phyloP scores from a whole-genome alignment of 176 grass and related monocot genomes.

The Cymbopogon citratus region DNA sequence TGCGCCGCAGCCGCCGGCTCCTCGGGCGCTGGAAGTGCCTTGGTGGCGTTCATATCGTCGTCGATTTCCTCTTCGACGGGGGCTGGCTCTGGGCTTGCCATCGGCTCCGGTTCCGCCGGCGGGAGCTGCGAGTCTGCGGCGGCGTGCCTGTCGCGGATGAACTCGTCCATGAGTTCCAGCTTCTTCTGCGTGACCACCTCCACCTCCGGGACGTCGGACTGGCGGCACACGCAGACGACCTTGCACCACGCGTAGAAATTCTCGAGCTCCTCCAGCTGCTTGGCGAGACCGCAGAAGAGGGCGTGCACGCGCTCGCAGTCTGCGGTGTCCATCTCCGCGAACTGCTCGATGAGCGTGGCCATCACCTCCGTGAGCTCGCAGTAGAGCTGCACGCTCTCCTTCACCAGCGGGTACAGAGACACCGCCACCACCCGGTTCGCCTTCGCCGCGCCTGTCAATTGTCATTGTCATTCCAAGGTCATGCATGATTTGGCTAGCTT shows the following conservation, averaged over 20 bases:
- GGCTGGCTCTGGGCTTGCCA: neutral
- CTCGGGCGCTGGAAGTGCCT: constrained; percentile 46
- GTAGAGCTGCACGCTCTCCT: constrained; percentile 87
- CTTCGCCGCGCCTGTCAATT: constrained; percentile 52
- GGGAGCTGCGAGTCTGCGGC: constrained; percentile 28
- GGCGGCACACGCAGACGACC: constrained; percentile 45
- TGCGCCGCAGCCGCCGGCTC: neutral
- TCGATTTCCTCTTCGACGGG: neutral
- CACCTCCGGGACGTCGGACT: constrained; percentile 69
- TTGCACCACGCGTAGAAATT: constrained; percentile 74
- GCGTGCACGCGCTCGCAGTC: constrained; percentile 57
- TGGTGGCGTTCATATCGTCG: constrained; percentile 40
- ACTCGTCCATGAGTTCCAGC: constrained; percentile 88
- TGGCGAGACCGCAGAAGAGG: constrained; percentile 51
- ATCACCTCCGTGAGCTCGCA: constrained; percentile 60
- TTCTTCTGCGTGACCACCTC: constrained; percentile 66
- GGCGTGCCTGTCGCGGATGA: constrained; percentile 57
- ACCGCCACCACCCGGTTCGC: constrained; percentile 63
- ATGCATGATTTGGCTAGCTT: neutral
- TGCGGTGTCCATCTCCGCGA: constrained; percentile 46
- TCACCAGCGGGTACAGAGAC: constrained; percentile 62
- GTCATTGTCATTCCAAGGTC: neutral
- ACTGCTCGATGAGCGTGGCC: constrained; percentile 56
- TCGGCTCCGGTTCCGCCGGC: neutral
- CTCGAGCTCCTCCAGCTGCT: constrained; percentile 62